Evolutionary conservation across 257 asterid species (phyloP), one percentile per base, ranked within the genome.

Genomic region (Jacaranda mimosifolia): DNA sequence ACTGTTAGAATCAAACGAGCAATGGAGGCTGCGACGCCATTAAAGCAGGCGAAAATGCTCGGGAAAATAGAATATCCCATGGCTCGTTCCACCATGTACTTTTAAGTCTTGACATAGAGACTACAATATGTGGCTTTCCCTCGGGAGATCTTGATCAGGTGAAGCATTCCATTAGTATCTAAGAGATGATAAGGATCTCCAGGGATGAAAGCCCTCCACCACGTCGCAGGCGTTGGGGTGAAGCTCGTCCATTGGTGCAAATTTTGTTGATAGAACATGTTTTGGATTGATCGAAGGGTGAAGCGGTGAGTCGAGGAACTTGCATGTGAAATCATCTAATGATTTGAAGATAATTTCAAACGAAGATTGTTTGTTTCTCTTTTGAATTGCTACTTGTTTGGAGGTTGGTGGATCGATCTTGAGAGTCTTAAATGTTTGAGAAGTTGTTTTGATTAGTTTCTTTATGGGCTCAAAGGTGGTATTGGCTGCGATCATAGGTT

Each of bases 161-260:
- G 93, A 38, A 86, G 88, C 93, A 86, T 88, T 19, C 93, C 89
- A 42, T 88, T 91, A 1, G 91, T 91, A 3, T 88, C 91, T 2
- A 81, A 85, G 35, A 82, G 62, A 69, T 88, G 91, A 84, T 86
- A 86, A 3, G 89, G 89, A 0, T 91, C 89, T 13, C 71, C 66
- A 3, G 93, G 91, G 18, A 74, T 71, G 77, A 82, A 79, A 62
- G 40, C 92, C 92, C 42, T 84, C 72, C 49, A 76, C 83, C 26
- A 84, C 85, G 49, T 73, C 73, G 7, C 89, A 85, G 1, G 81
- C 76, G 6, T 85, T 80, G 0, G 91, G 89, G 3, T 88, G 88
- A 49, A 81, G 84, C 80, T 85, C 88, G 9, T 56, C 71, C 1
- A 81, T 88, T 0, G 93, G 91, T 1, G 82, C 85, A 45, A 71